Evolutionary conservation across 2,329 filamentous ascomycete genomes (phyloP), one percentile per base, ranked within the genome.

Genomic region (Trichoderma koningii): DNA sequence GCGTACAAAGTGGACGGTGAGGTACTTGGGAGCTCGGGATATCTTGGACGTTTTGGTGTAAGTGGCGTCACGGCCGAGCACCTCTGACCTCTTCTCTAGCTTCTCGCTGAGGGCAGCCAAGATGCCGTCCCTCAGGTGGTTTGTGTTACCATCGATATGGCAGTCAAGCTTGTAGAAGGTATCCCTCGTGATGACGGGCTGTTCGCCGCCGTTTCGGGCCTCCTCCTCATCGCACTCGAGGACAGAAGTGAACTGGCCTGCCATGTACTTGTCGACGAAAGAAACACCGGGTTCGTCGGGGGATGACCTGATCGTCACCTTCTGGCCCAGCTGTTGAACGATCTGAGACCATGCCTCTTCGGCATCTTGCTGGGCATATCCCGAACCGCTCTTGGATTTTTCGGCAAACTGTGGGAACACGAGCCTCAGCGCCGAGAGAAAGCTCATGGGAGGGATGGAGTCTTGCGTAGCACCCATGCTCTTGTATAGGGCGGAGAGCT

Each of bases 281-380:
- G 91, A 91, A 1, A 81, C 76, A 2, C 87, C 83, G 2, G 81
- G 74, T 3, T 80, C 77, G 19, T 78, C 78, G 21, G 80, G 76
- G 0, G 74, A 74, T 9, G 85, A 83, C 71, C 86, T 87, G 68
- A 90, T 78, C 74, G 87, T 89, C 57, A 98, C 80, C 74, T 91
- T 94, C 72, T 90, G 86, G 68, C 90, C 87, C 44, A 99, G 80
- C 73, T 94, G 91, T 51, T 90, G 87, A 6, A 99, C 80, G 67
- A 99, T 96, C 75, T 98, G 94, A 21, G 94, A 95, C 93, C 94
- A 99, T 53, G 94, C 95, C 77, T 99, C 95, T 77, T 99, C 95
- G 1, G 95, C 95, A 80, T 99, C 95, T 78, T 99, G 95, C 78
- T 99, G 95, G n/a, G 95, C 93, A 74, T 89, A 98, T 7, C 91